These are phyloP conservation scores for Dioszegia crocea DNA, from an alignment of 768 basidiomycete genomes.

Conservation along the genomic window DNA sequence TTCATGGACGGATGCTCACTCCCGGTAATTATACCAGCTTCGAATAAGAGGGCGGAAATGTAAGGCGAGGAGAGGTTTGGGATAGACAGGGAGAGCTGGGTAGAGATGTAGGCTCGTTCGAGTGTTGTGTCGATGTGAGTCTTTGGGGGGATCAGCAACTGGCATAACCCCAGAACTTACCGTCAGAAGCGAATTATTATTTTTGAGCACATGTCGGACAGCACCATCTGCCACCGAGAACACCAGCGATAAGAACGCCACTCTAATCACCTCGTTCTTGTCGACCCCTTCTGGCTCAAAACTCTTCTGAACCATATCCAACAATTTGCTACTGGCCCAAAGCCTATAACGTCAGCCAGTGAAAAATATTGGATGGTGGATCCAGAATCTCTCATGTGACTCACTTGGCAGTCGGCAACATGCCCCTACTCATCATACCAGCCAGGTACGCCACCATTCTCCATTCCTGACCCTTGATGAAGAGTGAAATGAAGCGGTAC, in stretches of 20 bases:
- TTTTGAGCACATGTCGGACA: constrained; percentile 7
- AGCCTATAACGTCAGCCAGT: constrained; percentile 9
- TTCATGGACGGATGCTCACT: background rate
- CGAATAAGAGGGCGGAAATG: constrained; percentile 21
- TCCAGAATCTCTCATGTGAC: background rate
- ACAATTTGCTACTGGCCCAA: constrained; percentile 23
- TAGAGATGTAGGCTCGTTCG: constrained; percentile 21
- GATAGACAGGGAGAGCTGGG: constrained; percentile 37
- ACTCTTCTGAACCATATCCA: constrained; percentile 31
- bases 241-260: constrained; percentile 6
- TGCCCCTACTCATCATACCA: constrained; percentile 18
- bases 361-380: too few relatives aligned
- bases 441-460: constrained; percentile 16
- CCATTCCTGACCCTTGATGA: constrained; percentile 11
- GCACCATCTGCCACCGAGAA: constrained; percentile 8
- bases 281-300: constrained; percentile 12
- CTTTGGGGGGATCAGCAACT: background rate
- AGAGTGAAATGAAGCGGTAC: constrained; percentile 13
- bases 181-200: constrained; percentile 13
- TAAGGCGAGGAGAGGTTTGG: constrained; percentile 24
- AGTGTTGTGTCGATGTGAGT: constrained; percentile 24
- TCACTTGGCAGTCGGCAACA: constrained; percentile 26
- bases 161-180: background rate
- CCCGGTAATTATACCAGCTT: constrained; percentile 34
- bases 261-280: constrained; percentile 8